Evolutionary conservation across 208 protist species (phyloP).

Genomic region (Crithidia thermophila): DNA sequence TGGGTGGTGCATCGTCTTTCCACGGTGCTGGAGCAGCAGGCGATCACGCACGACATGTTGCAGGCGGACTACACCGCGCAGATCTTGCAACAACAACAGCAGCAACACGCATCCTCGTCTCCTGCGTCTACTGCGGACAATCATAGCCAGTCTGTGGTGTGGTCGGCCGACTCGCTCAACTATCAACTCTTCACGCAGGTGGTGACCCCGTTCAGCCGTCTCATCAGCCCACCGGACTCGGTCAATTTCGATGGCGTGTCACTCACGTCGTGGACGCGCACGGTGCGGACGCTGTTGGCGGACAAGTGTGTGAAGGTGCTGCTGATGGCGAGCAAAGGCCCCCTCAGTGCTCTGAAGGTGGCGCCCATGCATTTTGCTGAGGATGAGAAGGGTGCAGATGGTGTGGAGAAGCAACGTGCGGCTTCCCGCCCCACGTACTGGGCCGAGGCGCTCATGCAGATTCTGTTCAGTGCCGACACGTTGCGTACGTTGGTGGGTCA

Average conservation of each 20-base stretch:
- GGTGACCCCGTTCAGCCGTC: conserved; percentile 64
- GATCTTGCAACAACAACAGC: conserved; percentile 17
- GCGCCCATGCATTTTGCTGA: not conserved
- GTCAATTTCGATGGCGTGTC: conserved; percentile 50
- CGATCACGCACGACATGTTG: conserved; percentile 48
- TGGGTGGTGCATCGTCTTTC: conserved; percentile 58
- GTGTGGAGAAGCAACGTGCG: not conserved
- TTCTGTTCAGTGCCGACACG: conserved; percentile 55
- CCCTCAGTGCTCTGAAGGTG: not conserved
- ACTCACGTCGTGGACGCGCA: conserved; percentile 40
- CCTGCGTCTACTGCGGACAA: no score
- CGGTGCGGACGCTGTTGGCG: conserved; percentile 34
- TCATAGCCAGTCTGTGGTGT: not conserved
- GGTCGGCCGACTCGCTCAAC: conserved; percentile 31
- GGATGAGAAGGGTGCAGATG: not conserved
- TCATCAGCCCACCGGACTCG: conserved; percentile 61
- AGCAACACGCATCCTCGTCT: no score
- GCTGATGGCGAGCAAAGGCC: conserved; percentile 16
- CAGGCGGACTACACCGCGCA: conserved; percentile 28
- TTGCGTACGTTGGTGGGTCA: conserved; percentile 70
- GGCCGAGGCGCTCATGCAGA: conserved; percentile 51
- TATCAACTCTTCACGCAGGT: conserved; percentile 68
- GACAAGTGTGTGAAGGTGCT: conserved; percentile 33
- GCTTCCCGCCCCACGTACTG: conserved; percentile 21
- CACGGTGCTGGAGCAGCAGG: conserved; percentile 40